A percentile compares a stretch with the other conserved stretches of the same genome.
Evolutionary conservation across 352 stramenopile species (phyloP).

Genomic region (Phytophthora ramorum): DNA sequence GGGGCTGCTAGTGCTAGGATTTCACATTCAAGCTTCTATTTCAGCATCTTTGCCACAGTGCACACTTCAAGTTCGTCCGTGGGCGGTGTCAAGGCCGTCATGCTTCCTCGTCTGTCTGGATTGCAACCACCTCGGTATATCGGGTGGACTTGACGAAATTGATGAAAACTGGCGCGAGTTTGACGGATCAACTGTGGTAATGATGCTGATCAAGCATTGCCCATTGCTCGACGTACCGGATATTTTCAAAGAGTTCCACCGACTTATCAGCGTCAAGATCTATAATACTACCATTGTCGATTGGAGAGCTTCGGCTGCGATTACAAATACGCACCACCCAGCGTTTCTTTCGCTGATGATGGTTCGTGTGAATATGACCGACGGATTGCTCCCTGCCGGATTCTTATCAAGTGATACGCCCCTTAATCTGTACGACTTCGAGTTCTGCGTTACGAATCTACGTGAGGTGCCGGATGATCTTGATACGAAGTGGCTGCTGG

Average conservation of each 20-base stretch:
- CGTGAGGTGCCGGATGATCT: slow-evolving; percentile 36
- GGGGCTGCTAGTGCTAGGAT: slow-evolving; percentile 17
- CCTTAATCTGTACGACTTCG: slow-evolving; percentile 33
- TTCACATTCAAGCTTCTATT: slow-evolving; percentile 16
- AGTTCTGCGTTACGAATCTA: slow-evolving; percentile 47
- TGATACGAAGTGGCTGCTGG: slow-evolving; percentile 33
- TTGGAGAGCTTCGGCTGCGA: slow-evolving; percentile 33
- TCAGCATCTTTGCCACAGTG: slow-evolving; percentile 19
- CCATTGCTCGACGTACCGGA: slow-evolving; percentile 27
- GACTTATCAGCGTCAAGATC: slow-evolving; percentile 41
- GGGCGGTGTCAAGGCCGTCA: slow-evolving; percentile 29
- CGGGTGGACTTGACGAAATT: slow-evolving; percentile 19
- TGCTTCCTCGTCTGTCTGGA: slow-evolving; percentile 42
- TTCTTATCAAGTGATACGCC: slow-evolving; percentile 42
- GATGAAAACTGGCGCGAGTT: slow-evolving; percentile 24
- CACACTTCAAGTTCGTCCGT: slow-evolving; percentile 32
- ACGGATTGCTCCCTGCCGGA: slow-evolving; percentile 35
- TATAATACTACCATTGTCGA: slow-evolving; percentile 44
- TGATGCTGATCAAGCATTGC: slow-evolving; percentile 46
- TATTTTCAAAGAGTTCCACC: slow-evolving; percentile 27
- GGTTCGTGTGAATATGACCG: slow-evolving; percentile 42
- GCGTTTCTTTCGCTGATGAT: slow-evolving; percentile 39
- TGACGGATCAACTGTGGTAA: slow-evolving; percentile 25
- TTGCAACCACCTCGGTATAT: slow-evolving; percentile 25
- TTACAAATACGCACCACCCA: slow-evolving; percentile 33